Evolutionary conservation across 352 stramenopile species (phyloP), one percentile per base, ranked within the genome.

Genomic region (Blastocystis sp.): DNA sequence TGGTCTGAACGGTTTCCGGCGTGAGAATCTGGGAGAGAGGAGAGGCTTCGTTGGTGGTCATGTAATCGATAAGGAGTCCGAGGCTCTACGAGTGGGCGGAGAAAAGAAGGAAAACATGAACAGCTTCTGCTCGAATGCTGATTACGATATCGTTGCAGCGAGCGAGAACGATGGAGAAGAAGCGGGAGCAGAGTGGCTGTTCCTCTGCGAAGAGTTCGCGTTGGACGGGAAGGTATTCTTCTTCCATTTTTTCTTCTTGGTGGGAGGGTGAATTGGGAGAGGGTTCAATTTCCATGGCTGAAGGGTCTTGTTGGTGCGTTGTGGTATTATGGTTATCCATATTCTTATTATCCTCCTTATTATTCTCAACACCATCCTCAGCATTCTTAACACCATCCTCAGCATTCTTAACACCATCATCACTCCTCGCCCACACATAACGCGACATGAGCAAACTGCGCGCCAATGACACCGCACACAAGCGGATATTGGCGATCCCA

Each of bases 101-200:
- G 18, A 4, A 0, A 18, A 32, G 14, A n/a, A 1, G 21, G 7
- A 27, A 4, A 24, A 81, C 69, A 61, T 81, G 69, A 48, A 48
- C 44, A 21, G 69, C 69, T 81, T 81, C 69, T 0, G 44, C 27
- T 32, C 69, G 69, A 63, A 81, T 81, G n/a, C 42, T 63, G 29
- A 81, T 81, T 8, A 81, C 69, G 42, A 81, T 65, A n/a, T 81
- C 69, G 11, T 81, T 59, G 46, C 69, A 81, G 3, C 69, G 69
- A 27, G 27, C 34, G 7, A 81, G n/a, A 59, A 81, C 42, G 8
- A 81, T 27, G 14, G 29, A 14, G 40, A 81, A 81, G 42, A 81
- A 81, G 34, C 61, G 21, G 24, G 9, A 59, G 63, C 63, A 81
- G 24, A 81, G 69, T 29, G 69, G 69, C 27, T 81, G 61, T 51